Percentiles rank a stretch among this genome's conserved stretches.
phyloP scores from a whole-genome alignment of 2,329 filamentous ascomycete species.

The Cytospora mali region DNA sequence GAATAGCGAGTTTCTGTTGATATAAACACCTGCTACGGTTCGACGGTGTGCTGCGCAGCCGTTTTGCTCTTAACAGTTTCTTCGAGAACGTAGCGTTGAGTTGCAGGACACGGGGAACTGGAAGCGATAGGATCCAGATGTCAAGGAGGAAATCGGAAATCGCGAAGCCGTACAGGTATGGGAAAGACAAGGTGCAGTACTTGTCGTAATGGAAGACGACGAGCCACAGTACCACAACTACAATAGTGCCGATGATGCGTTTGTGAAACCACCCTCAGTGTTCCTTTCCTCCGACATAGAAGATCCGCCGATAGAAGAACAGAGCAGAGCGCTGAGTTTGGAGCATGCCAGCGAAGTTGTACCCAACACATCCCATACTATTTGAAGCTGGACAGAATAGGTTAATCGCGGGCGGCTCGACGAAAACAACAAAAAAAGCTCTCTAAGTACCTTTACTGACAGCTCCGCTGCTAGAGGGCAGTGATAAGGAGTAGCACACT shows the following conservation, averaged over 20 bases:
- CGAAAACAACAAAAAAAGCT: constrained; percentile 3
- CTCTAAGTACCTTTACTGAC: constrained; percentile 6
- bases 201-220: constrained; percentile 7
- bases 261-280: constrained; percentile 3
- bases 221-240: constrained; percentile 4
- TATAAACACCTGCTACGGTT: too few relatives aligned
- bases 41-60: too few relatives aligned
- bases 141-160: constrained; percentile 10
- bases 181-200: constrained; percentile 7
- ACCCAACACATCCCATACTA: constrained; percentile 7
- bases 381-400: constrained; percentile 6
- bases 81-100: constrained; percentile 6
- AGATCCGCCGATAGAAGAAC: constrained; percentile 12
- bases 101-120: constrained; percentile 8
- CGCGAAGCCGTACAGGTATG: constrained; percentile 7
- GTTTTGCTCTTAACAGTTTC: too few relatives aligned
- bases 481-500: constrained; percentile 7
- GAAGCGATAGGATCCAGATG: constrained; percentile 8
- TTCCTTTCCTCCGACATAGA: constrained; percentile 4
- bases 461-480: constrained; percentile 1
- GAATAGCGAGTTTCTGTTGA: too few relatives aligned
- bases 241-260: constrained; percentile 5
- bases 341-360: constrained; percentile 7
- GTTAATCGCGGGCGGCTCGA: constrained; percentile 2
- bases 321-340: constrained; percentile 9